Evolutionary conservation across 352 stramenopile species (phyloP).

Genomic region (Sclerospora graminicola): DNA sequence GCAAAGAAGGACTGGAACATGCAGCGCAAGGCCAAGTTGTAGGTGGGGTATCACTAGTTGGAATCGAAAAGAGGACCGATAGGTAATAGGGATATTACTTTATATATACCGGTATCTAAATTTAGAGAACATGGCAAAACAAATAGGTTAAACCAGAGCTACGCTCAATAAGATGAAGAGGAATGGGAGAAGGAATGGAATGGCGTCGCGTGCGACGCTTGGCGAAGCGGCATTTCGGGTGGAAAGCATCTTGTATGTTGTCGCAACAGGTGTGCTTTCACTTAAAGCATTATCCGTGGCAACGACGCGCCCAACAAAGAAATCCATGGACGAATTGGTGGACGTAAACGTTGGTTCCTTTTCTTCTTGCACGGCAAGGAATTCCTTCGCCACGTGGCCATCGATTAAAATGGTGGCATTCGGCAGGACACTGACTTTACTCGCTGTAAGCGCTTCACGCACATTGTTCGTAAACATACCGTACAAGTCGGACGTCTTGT

Average conservation of each 20-base stretch:
- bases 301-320: slow-evolving; percentile 21
- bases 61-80: slow-evolving; percentile 27
- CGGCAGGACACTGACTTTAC: slow-evolving; percentile 31
- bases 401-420: slow-evolving; percentile 30
- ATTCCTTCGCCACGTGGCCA: slow-evolving; percentile 13
- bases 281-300: slow-evolving; percentile 8
- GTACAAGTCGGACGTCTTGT: slow-evolving; percentile 36
- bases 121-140: too few species aligned
- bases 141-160: too few species aligned
- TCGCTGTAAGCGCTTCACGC: slow-evolving; percentile 18
- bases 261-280: slow-evolving; percentile 6
- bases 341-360: slow-evolving; percentile 25
- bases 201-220: too few species aligned
- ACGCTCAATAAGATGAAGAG: too few species aligned
- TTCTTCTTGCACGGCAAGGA: slow-evolving; percentile 23
- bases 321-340: slow-evolving; percentile 18
- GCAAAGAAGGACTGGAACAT: slow-evolving; percentile 69
- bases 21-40: slow-evolving; percentile 81
- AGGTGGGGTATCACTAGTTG: slow-evolving; percentile 7
- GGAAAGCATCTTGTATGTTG: slow-evolving; percentile 4
- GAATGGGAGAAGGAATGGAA: too few species aligned
- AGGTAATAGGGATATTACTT: too few species aligned
- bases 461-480: slow-evolving; percentile 37
- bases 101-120: too few species aligned
- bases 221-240: too few species aligned